Conservation (phyloP, 768 basidiomycete species). For the Coprinopsis cinerea region DNA sequence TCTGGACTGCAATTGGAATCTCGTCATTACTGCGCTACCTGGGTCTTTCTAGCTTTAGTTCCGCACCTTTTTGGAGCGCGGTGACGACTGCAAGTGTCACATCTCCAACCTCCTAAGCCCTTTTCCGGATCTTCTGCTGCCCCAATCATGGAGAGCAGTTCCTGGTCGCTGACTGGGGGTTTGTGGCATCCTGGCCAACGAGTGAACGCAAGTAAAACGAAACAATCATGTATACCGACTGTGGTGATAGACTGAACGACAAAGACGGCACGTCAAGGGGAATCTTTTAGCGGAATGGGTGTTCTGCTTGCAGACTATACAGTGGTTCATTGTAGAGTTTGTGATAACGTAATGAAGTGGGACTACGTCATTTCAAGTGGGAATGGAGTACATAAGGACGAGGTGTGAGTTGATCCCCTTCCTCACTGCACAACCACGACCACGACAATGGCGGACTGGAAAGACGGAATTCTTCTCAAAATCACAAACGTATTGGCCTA, state of each 20-base stretch:
- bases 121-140: conserved; percentile 15
- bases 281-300: conserved; percentile 23
- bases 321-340: conserved; percentile 13
- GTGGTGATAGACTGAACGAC: conserved; percentile 31
- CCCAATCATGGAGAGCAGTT: conserved; percentile 26
- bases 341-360: conserved; percentile 7
- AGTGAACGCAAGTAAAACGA: neutral
- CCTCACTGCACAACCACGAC: conserved; percentile 11
- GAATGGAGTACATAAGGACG: conserved; percentile 17
- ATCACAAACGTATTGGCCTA: conserved; percentile 80
- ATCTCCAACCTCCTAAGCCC: conserved; percentile 19
- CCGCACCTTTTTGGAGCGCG: conserved; percentile 4
- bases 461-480: conserved; percentile 79
- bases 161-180: conserved; percentile 26
- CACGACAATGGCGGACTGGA: conserved; percentile 62
- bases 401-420: neutral
- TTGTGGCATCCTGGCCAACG: conserved; percentile 27
- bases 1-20: neutral
- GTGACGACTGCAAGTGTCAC: conserved; percentile 8
- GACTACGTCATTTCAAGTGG: conserved; percentile 11
- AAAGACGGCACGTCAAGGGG: conserved; percentile 27
- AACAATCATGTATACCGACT: conserved; percentile 19
- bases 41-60: neutral
- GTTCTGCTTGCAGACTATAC: conserved; percentile 20
- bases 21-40: conserved; percentile 8